Conservation (phyloP, 2,329 filamentous ascomycete genomes). For the Exophiala sideris region DNA sequence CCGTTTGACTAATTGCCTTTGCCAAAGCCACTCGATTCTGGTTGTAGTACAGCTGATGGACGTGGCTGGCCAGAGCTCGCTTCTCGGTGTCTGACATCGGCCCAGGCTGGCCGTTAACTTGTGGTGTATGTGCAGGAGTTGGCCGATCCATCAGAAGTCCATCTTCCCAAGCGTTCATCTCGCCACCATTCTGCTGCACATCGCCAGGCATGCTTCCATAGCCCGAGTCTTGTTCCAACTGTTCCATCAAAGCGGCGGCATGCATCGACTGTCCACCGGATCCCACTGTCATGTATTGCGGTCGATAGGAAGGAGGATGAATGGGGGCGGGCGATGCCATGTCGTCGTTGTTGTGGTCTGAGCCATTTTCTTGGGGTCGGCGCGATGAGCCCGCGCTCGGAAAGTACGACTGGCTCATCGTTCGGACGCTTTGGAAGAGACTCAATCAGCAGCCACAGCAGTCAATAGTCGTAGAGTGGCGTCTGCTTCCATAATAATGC, state of each 20-base stretch:
- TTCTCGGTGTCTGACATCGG: slow-evolving; percentile 60
- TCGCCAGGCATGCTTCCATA: slow-evolving; percentile 78
- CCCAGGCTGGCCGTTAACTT: slow-evolving; percentile 47
- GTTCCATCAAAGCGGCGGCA: slow-evolving; percentile 73
- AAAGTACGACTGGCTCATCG: slow-evolving; percentile 19
- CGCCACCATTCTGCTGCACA: slow-evolving; percentile 45
- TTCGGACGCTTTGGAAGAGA: neutral
- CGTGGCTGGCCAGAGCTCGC: slow-evolving; percentile 70
- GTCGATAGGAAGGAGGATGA: slow-evolving; percentile 32
- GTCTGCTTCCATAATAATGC: slow-evolving; percentile 9
- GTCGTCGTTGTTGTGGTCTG: slow-evolving; percentile 10
- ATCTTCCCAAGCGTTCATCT: slow-evolving; percentile 51
- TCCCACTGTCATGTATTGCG: slow-evolving; percentile 85
- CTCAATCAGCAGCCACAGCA: slow-evolving; percentile 1
- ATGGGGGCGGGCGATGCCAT: slow-evolving; percentile 15
- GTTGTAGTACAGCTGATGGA: slow-evolving; percentile 79
- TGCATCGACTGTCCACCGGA: slow-evolving; percentile 76
- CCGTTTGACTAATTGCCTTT: slow-evolving; percentile 79
- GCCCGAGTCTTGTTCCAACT: slow-evolving; percentile 84
- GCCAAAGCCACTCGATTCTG: slow-evolving; percentile 83
- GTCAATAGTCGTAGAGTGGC: neutral
- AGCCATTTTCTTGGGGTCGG: slow-evolving; percentile 3
- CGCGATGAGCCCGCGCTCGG: slow-evolving; percentile 12
- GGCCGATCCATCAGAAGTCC: slow-evolving; percentile 57
- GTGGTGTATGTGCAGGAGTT: slow-evolving; percentile 54